Percentiles rank a stretch among this genome's conserved stretches.
phyloP scores from a whole-genome alignment of 768 basidiomycete genomes.

The Tylopilus plumbeoviolaceoides region DNA sequence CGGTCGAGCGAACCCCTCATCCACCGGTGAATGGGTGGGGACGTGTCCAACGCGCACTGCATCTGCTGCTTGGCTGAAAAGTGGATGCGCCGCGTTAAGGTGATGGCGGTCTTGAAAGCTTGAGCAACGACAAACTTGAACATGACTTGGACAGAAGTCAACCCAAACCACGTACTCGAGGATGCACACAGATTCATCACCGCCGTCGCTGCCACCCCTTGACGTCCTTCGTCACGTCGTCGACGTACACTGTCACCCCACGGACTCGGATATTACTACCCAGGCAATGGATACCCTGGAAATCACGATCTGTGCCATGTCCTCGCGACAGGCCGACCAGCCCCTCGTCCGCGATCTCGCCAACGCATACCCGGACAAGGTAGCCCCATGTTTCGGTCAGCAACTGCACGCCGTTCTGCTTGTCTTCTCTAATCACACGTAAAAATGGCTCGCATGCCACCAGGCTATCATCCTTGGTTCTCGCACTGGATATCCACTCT shows the following conservation, averaged over 20 bases:
- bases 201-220: constrained; percentile 21
- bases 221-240: constrained; percentile 63
- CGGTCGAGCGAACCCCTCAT: constrained; percentile 56
- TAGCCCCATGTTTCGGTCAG: constrained; percentile 89
- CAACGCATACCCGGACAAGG: constrained; percentile 52
- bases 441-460: constrained; percentile 5
- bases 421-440: constrained; percentile 8
- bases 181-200: background rate
- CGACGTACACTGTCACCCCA: constrained; percentile 93
- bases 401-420: constrained; percentile 12
- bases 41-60: constrained; percentile 30
- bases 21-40: constrained; percentile 49
- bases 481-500: constrained; percentile 65
- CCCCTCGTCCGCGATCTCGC: constrained; percentile 64
- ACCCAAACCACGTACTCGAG: background rate
- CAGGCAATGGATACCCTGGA: constrained; percentile 51
- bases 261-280: constrained; percentile 56
- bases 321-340: constrained; percentile 65
- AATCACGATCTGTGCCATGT: constrained; percentile 84
- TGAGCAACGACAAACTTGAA: constrained; percentile 17
- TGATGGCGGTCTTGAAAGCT: constrained; percentile 3
- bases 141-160: constrained; percentile 9
- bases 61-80: constrained; percentile 8
- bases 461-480: constrained; percentile 96
- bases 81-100: background rate